These are phyloP conservation scores for Aethionema arabicum DNA, from an alignment of 345 rosid species.

Conservation along the genomic window DNA sequence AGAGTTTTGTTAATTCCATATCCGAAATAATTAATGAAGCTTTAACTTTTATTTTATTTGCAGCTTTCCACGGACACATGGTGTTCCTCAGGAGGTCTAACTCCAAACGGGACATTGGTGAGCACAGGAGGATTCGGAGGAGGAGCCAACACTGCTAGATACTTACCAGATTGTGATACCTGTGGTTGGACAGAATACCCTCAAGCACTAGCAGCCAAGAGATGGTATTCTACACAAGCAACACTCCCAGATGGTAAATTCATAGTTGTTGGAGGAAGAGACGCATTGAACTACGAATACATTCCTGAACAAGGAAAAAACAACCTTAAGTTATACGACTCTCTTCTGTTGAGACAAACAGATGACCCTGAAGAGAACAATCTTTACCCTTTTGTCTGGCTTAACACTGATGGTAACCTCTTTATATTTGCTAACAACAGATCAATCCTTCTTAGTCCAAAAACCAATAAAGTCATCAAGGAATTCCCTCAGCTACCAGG, in stretches of 20 bases:
- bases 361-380: slow-evolving; percentile 65
- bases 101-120: slow-evolving; percentile 60
- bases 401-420: slow-evolving; percentile 76
- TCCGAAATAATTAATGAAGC: no score
- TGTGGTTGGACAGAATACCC: slow-evolving; percentile 74
- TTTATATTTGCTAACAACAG: slow-evolving; percentile 79
- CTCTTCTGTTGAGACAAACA: slow-evolving; percentile 55
- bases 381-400: slow-evolving; percentile 77
- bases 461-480: slow-evolving; percentile 42
- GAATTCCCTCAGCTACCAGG: slow-evolving; percentile 70
- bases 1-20: no score
- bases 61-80: slow-evolving; percentile 80
- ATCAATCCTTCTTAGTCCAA: slow-evolving; percentile 58
- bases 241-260: slow-evolving; percentile 65
- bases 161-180: slow-evolving; percentile 37
- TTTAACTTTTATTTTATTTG: not conserved
- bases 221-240: slow-evolving; percentile 94
- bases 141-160: slow-evolving; percentile 70
- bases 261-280: slow-evolving; percentile 81
- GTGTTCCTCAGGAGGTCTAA: slow-evolving; percentile 95
- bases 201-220: slow-evolving; percentile 54
- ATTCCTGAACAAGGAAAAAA: slow-evolving; percentile 58
- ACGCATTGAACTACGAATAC: slow-evolving; percentile 66
- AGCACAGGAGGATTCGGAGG: slow-evolving; percentile 71
- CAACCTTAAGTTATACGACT: slow-evolving; percentile 40